phyloP scores from a whole-genome alignment of 176 grass and related monocot genomes.

The Melocanna baccifera region DNA sequence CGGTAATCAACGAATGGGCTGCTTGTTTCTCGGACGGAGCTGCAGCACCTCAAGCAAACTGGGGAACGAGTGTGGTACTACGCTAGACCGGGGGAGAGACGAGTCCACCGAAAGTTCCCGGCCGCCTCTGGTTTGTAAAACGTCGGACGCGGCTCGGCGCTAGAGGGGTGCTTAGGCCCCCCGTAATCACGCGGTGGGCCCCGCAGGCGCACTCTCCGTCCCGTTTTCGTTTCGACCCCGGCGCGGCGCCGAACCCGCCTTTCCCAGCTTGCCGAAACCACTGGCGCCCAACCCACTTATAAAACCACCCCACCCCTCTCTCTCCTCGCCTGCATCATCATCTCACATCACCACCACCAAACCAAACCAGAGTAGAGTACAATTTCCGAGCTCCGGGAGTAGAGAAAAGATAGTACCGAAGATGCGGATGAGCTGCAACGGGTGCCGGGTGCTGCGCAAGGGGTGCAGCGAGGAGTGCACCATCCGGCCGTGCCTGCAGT shows the following conservation, averaged over 20 bases:
- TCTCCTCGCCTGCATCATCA: neutral
- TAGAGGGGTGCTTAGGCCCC: neutral
- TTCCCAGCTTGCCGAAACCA: slow-evolving; percentile 17
- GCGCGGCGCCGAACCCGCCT: slow-evolving; percentile 33
- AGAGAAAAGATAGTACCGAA: neutral
- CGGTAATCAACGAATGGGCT: neutral
- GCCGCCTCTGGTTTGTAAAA: slow-evolving; percentile 17
- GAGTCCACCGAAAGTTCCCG: neutral
- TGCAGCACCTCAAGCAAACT: neutral
- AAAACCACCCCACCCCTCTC: neutral
- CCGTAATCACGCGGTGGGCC: neutral
- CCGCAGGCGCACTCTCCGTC: neutral
- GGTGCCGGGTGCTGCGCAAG: slow-evolving; percentile 64
- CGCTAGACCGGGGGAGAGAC: no score
- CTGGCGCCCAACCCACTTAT: slow-evolving; percentile 24
- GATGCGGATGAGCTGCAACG: slow-evolving; percentile 78
- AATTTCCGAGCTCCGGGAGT: neutral
- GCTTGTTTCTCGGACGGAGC: neutral
- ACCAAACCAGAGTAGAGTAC: neutral
- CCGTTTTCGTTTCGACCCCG: neutral
- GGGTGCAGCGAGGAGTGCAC: slow-evolving; percentile 60
- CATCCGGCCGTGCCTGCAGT: slow-evolving; percentile 61
- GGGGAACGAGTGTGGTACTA: no score
- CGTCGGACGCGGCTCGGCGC: slow-evolving; percentile 22
- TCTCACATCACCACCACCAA: neutral